A percentile compares a stretch with the other conserved stretches of the same genome.
phyloP scores from a whole-genome alignment of 176 grass and related monocot genomes.

The Ampelocalamus luodianensis region DNA sequence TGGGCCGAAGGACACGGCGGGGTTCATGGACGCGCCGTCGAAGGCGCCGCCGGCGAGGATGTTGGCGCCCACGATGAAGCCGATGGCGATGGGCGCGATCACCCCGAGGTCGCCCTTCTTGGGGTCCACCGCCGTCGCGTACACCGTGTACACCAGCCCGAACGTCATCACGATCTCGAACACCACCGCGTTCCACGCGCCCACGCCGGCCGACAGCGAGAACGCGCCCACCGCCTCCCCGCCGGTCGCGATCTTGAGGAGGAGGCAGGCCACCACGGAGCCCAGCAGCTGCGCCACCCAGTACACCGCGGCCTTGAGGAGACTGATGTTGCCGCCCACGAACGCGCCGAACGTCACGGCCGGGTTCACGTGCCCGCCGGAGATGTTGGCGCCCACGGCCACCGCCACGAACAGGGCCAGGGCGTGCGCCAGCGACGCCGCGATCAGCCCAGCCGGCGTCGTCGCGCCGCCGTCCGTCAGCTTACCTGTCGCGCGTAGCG shows the following conservation, averaged over 20 bases:
- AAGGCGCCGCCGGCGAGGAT: slow-evolving; percentile 80
- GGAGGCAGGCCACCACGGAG: slow-evolving; percentile 74
- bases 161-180: slow-evolving; percentile 91
- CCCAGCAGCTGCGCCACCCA: slow-evolving; percentile 85
- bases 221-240: slow-evolving; percentile 51
- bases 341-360: slow-evolving; percentile 87
- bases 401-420: slow-evolving; percentile 76
- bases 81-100: slow-evolving; percentile 74
- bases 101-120: slow-evolving; percentile 62
- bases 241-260: slow-evolving; percentile 74
- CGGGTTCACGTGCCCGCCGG: slow-evolving; percentile 87
- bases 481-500: slow-evolving; percentile 51
- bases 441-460: slow-evolving; percentile 59
- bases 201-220: slow-evolving; percentile 63
- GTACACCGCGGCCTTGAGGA: slow-evolving; percentile 64
- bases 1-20: slow-evolving; percentile 75
- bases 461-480: slow-evolving; percentile 59
- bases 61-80: slow-evolving; percentile 82
- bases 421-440: slow-evolving; percentile 69
- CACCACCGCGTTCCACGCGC: slow-evolving; percentile 66
- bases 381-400: slow-evolving; percentile 72
- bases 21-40: slow-evolving; percentile 86
- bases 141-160: slow-evolving; percentile 83
- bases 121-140: slow-evolving; percentile 75
- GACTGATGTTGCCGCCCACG: slow-evolving; percentile 77